Evolutionary conservation across 176 grass and related monocot species (phyloP).

Genomic region (Oryza coarctata): DNA sequence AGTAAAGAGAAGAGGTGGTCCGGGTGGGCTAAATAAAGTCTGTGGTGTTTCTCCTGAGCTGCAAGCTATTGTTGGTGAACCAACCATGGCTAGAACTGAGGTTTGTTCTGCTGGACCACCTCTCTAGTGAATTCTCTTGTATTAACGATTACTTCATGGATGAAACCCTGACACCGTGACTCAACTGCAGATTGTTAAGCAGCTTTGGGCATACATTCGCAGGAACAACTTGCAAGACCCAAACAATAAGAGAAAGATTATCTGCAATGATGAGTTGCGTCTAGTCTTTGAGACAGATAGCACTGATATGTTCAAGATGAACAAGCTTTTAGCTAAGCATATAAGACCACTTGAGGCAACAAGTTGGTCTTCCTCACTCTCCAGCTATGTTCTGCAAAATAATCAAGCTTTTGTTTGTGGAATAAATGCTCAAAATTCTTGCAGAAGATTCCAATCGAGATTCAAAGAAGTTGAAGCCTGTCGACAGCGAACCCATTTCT

Average conservation of each 20-base stretch:
- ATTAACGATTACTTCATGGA: conserved; percentile 15
- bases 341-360: conserved; percentile 63
- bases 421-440: conserved; percentile 40
- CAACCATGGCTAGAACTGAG: conserved; percentile 97
- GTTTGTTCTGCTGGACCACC: conserved; percentile 37
- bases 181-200: conserved; percentile 75
- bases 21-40: conserved; percentile 91
- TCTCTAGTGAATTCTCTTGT: conserved; percentile 15
- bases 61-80: conserved; percentile 93
- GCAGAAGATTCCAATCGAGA: conserved; percentile 66
- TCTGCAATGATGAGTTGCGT: conserved; percentile 86
- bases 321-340: conserved; percentile 86
- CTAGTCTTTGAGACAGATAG: conserved; percentile 89
- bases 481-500: conserved; percentile 46
- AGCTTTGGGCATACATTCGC: conserved; percentile 92
- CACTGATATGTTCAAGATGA: conserved; percentile 98
- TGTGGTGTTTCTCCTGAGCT: conserved; percentile 95
- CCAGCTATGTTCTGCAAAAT: not conserved
- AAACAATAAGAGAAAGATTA: conserved; percentile 95
- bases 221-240: conserved; percentile 91
- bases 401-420: not conserved
- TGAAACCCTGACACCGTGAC: conserved; percentile 6
- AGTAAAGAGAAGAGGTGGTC: conserved; percentile 86
- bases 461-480: conserved; percentile 66
- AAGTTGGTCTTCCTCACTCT: conserved; percentile 42